Conservation (phyloP, 108 stramenopile species). For the Pseudonitzschia multiseries region DNA sequence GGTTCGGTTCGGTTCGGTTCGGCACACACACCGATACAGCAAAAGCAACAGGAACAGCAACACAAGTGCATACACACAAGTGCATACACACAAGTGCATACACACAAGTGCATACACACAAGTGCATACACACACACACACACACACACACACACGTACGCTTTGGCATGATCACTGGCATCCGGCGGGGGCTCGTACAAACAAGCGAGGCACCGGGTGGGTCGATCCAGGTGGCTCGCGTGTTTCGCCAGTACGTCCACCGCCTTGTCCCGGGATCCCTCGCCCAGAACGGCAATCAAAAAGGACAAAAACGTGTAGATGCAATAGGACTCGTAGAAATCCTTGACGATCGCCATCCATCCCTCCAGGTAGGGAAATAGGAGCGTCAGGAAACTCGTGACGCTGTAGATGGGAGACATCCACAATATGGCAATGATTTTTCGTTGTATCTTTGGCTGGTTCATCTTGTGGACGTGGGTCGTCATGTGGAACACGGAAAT, state of each 20-base stretch:
- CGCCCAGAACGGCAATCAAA: slow-evolving; percentile 80
- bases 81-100: not conserved
- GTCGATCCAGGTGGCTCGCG: slow-evolving; percentile 58
- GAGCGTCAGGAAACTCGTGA: slow-evolving; percentile 71
- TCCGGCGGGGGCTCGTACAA: slow-evolving; percentile 65
- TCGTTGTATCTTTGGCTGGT: slow-evolving; percentile 80
- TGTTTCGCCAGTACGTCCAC: slow-evolving; percentile 60
- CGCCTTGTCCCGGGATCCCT: slow-evolving; percentile 49
- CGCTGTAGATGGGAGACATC: slow-evolving; percentile 87
- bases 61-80: not conserved
- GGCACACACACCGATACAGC: not conserved
- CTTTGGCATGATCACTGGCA: slow-evolving; percentile 61
- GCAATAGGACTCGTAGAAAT: slow-evolving; percentile 78
- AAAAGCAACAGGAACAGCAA: not conserved
- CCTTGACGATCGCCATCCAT: slow-evolving; percentile 70
- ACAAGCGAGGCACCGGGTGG: slow-evolving; percentile 47
- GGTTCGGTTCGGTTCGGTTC: no score
- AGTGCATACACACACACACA: not conserved
- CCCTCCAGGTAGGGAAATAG: slow-evolving; percentile 57
- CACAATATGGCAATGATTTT: slow-evolving; percentile 88
- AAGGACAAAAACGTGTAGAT: slow-evolving; percentile 84
- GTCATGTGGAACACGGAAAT: slow-evolving; percentile 82
- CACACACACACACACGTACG: slow-evolving; percentile 14
- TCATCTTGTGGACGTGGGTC: slow-evolving; percentile 69
- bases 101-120: no score